Conservation (phyloP, 805 yeast species). For the Saccharomyces kudriavzevii region DNA sequence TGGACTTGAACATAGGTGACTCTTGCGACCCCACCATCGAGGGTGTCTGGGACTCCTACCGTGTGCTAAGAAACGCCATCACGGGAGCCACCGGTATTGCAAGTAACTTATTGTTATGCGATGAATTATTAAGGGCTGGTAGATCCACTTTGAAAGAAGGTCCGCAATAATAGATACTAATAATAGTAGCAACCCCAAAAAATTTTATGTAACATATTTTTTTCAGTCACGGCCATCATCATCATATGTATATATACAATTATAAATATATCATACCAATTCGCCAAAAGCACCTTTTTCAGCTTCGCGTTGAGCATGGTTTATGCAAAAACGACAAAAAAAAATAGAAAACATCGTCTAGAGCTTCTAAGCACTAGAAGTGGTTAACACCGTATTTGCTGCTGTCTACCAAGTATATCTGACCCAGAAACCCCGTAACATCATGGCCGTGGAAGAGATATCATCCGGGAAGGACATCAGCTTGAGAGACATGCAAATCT, state of each 20-base stretch:
- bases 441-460: constrained; percentile 7
- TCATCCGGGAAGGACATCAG: constrained; percentile 19
- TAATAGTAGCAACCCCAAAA: not conserved
- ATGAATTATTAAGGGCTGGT: constrained; percentile 94
- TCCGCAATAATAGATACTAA: constrained; percentile 15
- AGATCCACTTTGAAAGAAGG: constrained; percentile 75
- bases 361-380: not conserved
- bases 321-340: not conserved
- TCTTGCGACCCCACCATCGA: constrained; percentile 91
- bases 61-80: constrained; percentile 88
- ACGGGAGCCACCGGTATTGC: constrained; percentile 93
- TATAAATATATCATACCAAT: not conserved
- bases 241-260: constrained; percentile 1
- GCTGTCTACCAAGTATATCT: not conserved
- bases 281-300: not conserved
- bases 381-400: not conserved
- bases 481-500: constrained; percentile 37
- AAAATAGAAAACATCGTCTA: not conserved
- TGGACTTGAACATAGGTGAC: constrained; percentile 85
- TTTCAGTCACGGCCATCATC: not conserved
- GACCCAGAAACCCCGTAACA: not conserved
- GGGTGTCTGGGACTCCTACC: constrained; percentile 93
- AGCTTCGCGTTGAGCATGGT: not conserved
- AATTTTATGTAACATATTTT: not conserved
- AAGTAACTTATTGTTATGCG: constrained; percentile 84